These are phyloP conservation scores for Solanum rostratum DNA, from an alignment of 257 asterid genomes.

Conservation along the genomic window DNA sequence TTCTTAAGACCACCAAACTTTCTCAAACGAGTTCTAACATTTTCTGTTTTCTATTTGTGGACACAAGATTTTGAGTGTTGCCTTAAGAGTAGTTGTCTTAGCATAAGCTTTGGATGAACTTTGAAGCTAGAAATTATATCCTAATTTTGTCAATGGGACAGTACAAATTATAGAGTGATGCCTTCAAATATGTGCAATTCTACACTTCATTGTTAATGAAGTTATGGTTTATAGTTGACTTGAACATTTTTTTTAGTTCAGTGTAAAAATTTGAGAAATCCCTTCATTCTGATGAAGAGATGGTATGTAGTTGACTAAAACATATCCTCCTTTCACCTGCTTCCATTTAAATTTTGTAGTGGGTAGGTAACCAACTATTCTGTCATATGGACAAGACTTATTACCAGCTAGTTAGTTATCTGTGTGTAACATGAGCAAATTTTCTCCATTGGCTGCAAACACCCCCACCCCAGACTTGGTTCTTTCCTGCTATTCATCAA, in stretches of 20 bases:
- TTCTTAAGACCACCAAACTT: neutral
- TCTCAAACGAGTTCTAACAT: no score
- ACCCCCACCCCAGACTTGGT: neutral
- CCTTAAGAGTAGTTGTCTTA: neutral
- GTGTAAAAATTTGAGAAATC: neutral
- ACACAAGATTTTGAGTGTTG: neutral
- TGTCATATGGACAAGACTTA: neutral
- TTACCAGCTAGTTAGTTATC: neutral
- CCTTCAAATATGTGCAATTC: neutral
- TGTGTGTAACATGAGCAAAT: neutral
- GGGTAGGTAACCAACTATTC: slow-evolving; percentile 2
- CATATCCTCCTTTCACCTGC: neutral
- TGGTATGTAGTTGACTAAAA: neutral
- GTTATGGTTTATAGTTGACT: neutral
- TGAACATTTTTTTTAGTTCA: neutral
- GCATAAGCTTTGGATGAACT: neutral
- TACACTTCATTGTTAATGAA: neutral
- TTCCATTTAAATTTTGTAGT: neutral
- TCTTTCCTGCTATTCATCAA: neutral
- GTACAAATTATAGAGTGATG: neutral
- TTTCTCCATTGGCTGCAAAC: neutral
- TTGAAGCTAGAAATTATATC: neutral
- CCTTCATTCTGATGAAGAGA: neutral
- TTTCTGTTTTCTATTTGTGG: neutral
- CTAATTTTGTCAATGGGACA: neutral